Evolutionary conservation across 345 rosid species (phyloP), one percentile per base, ranked within the genome.

Genomic region (Lepidium sativum): DNA sequence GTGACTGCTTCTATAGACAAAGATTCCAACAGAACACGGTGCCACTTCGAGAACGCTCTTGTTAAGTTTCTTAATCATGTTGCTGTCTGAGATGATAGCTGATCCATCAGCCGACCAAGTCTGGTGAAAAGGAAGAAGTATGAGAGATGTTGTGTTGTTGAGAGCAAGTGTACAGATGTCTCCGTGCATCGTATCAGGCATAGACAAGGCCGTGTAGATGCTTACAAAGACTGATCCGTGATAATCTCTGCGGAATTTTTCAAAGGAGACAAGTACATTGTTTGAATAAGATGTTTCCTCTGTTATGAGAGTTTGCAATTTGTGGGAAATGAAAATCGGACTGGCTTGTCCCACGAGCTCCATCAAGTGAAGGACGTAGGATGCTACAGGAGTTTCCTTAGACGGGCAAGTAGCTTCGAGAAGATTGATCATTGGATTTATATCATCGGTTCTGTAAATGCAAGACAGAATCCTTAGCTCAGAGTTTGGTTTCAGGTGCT

Each of bases 21-120:
- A 73, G n/a, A 83, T 78, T 10, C 84, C 95, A 0, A 85, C 80
- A 6, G 91, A 87, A 63, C 95, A 87, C 0, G 91, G 86, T 0
- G 95, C 81, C 7, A 47, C 51, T 17, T 79, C 73, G 0, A 84
- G 83, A 38, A 85, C 84, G 6, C 64, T 75, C 15, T 63, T 31
- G 47, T 87, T 87, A 3, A 84, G 70, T 33, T 60, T 17, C 68
- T 77, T 25, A 2, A 77, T 51, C 38, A 23, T 51, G 31, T 27
- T 56, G 29, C 67, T 70, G 9, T 83, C 84, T 1, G 83, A 65
- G 50, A 67, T 67, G 2, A 80, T 33, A 9, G 56, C 33, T 0
- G 71, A 51, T 8, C 72, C 83, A 14, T 79, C 78, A 1, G 55
- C 51, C 0, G 76, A 71, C 88, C 91, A 80, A 45, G 34, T 83